A percentile compares a stretch with the other conserved stretches of the same genome.
Conservation (phyloP, 352 stramenopile species). For the Globisporangium middletonii region DNA sequence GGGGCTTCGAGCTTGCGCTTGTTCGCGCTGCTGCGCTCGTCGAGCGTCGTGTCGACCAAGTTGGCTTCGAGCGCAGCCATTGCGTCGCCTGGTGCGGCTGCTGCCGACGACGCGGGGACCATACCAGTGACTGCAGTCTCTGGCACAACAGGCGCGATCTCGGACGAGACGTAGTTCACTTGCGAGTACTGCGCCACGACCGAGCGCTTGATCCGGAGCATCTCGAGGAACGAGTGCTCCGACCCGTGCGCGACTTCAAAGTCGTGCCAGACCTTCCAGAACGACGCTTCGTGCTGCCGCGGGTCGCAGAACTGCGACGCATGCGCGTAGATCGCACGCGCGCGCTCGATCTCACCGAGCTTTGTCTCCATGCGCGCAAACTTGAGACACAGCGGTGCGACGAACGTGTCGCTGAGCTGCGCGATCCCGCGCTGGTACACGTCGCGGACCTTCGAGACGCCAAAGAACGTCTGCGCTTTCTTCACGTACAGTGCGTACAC, state of each 20-base stretch:
- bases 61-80: slow-evolving; percentile 84
- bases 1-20: slow-evolving; percentile 55
- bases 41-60: slow-evolving; percentile 52
- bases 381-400: slow-evolving; percentile 91
- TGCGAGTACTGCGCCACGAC: slow-evolving; percentile 95
- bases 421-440: slow-evolving; percentile 96
- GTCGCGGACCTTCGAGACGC: slow-evolving; percentile 93
- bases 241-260: slow-evolving; percentile 95
- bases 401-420: slow-evolving; percentile 88
- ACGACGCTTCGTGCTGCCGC: slow-evolving; percentile 87
- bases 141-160: slow-evolving; percentile 56
- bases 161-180: slow-evolving; percentile 95
- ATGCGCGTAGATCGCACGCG: slow-evolving; percentile 93
- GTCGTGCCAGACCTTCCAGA: slow-evolving; percentile 96
- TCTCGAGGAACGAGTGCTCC: slow-evolving; percentile 98
- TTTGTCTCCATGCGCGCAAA: slow-evolving; percentile 96
- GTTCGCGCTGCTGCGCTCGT: slow-evolving; percentile 16
- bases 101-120: slow-evolving; percentile 40
- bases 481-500: slow-evolving; percentile 94
- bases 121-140: slow-evolving; percentile 32
- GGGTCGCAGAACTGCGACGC: slow-evolving; percentile 97
- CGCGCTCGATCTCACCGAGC: slow-evolving; percentile 96
- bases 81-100: slow-evolving; percentile 66
- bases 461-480: slow-evolving; percentile 95
- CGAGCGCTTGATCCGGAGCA: slow-evolving; percentile 97